These are phyloP conservation scores for Angomonas ambiguus DNA, from an alignment of 208 protist genomes.

Conservation along the genomic window DNA sequence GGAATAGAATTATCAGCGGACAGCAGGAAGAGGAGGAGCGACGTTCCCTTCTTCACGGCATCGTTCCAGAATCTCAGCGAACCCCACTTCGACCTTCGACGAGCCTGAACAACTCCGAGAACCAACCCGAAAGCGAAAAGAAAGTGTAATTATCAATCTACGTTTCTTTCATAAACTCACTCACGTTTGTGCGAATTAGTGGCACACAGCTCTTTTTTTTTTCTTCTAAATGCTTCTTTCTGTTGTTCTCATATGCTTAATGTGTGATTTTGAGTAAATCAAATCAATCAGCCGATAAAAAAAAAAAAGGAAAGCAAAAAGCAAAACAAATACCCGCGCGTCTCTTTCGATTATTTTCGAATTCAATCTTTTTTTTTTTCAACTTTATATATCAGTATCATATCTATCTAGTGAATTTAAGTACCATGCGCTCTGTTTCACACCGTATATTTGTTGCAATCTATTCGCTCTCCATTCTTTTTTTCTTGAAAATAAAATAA, in stretches of 20 bases:
- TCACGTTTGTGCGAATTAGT: not conserved
- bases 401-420: not conserved
- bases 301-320: not conserved
- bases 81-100: not conserved
- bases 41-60: not conserved
- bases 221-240: not conserved
- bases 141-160: no score
- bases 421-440: no score
- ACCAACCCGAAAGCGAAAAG: not conserved
- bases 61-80: constrained; percentile 3
- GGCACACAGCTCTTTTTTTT: not conserved
- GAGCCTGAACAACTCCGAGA: not conserved
- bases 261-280: no score
- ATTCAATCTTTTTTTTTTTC: constrained; percentile 7
- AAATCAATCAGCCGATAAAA: no score
- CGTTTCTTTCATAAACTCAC: no score
- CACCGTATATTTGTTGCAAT: no score
- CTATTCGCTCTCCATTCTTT: no score
- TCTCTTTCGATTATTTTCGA: not conserved
- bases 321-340: not conserved
- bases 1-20: constrained; percentile 26
- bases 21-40: not conserved
- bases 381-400: not conserved
- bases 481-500: no score
- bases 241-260: not conserved